Evolutionary conservation across 2,329 filamentous ascomycete genomes (phyloP).

Genomic region (Xylaria sp.): DNA sequence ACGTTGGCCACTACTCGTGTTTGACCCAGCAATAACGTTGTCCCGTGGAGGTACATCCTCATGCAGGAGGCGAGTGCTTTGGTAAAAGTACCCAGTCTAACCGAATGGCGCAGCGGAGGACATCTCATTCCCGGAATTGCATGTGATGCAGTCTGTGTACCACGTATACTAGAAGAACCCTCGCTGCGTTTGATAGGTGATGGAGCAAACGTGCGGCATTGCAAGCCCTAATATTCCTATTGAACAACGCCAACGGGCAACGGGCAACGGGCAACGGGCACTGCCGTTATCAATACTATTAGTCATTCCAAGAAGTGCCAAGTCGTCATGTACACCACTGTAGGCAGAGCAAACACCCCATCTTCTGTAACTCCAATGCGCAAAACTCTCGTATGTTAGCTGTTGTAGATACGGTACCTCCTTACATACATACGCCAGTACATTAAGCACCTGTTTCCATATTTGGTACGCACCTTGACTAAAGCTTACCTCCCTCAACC

Average conservation of each 20-base stretch:
- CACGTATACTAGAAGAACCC: background rate
- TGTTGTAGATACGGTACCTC: no score
- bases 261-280: background rate
- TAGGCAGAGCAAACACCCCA: background rate
- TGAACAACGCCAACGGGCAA: background rate
- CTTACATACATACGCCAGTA: no score
- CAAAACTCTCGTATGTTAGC: background rate
- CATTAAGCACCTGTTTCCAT: no score
- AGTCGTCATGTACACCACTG: background rate
- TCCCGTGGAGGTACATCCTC: background rate
- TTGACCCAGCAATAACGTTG: background rate
- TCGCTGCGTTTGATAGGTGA: background rate
- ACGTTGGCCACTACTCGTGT: background rate
- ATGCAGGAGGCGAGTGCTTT: background rate
- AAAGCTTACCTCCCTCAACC: no score
- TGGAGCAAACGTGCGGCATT: slow-evolving; percentile 1
- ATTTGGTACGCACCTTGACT: no score
- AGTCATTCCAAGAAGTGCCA: background rate
- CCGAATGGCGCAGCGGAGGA: slow-evolving; percentile 3
- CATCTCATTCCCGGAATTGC: slow-evolving; percentile 4
- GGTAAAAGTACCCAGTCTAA: background rate
- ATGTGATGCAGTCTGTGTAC: slow-evolving; percentile 16
- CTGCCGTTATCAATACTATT: background rate
- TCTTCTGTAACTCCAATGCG: background rate
- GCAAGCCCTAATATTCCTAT: slow-evolving; percentile 3